Evolutionary conservation across 2,329 filamentous ascomycete genomes (phyloP).

Genomic region (Sporothrix pallida): DNA sequence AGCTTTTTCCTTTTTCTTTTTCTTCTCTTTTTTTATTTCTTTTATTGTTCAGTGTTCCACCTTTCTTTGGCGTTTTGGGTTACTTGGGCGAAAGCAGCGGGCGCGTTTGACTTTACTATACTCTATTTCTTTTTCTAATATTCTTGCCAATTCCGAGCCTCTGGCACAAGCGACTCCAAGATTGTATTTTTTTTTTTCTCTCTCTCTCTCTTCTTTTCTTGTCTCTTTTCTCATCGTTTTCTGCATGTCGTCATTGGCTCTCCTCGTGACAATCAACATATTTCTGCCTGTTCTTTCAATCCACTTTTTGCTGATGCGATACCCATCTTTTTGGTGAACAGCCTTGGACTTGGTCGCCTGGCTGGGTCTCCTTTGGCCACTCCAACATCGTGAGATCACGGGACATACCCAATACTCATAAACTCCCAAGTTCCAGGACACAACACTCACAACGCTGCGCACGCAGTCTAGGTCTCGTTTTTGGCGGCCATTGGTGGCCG

Average conservation of each 20-base stretch:
- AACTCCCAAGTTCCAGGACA: background rate
- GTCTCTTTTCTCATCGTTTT: too few relatives aligned
- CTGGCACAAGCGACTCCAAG: background rate
- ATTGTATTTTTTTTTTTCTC: background rate
- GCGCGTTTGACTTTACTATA: background rate
- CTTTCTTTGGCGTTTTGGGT: background rate
- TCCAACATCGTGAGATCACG: background rate
- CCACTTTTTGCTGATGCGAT: background rate
- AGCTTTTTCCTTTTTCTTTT: background rate
- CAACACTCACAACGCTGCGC: background rate
- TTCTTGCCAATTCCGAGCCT: background rate
- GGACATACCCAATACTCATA: too few relatives aligned
- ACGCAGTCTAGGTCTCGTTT: background rate
- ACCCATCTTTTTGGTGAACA: background rate
- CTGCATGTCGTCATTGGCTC: too few relatives aligned
- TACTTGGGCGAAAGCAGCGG: background rate
- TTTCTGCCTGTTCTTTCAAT: background rate
- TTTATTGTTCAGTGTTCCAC: background rate
- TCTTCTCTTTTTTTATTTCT: background rate
- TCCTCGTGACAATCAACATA: background rate
- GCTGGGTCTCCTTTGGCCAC: background rate
- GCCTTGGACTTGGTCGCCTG: conserved; percentile 15
- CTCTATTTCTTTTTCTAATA: background rate
- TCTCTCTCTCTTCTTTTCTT: too few relatives aligned
- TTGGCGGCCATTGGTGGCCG: background rate